Conservation (phyloP, 345 rosid species). For the Lumnitzera littorea region DNA sequence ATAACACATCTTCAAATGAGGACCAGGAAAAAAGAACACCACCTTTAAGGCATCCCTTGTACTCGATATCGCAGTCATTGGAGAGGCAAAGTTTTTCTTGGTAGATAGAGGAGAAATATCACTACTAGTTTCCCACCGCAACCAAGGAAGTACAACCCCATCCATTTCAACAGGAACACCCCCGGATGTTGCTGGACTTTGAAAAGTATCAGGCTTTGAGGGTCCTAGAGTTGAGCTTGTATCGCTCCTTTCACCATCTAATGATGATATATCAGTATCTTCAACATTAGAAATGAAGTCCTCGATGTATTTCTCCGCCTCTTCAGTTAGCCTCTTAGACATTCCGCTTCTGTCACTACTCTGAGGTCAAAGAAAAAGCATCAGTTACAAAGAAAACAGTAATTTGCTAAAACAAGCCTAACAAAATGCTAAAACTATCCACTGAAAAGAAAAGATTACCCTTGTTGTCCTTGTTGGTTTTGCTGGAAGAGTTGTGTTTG, state of each 20-base stretch:
- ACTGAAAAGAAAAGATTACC: conserved; percentile 26
- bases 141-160: conserved; percentile 86
- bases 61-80: conserved; percentile 21
- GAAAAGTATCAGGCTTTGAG: conserved; percentile 31
- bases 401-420: conserved; percentile 4
- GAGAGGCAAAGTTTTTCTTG: conserved; percentile 24
- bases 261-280: conserved; percentile 88
- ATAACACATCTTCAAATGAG: too few species aligned
- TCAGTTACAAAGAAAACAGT: background rate
- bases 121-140: conserved; percentile 86
- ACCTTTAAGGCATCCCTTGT: conserved; percentile 19
- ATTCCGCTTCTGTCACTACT: conserved; percentile 69
- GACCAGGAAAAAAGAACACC: background rate
- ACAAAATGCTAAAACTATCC: conserved; percentile 1
- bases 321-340: conserved; percentile 71
- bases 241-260: conserved; percentile 92
- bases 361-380: conserved; percentile 28
- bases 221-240: conserved; percentile 65
- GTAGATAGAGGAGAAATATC: conserved; percentile 38
- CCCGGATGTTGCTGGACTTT: conserved; percentile 26
- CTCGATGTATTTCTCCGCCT: conserved; percentile 82
- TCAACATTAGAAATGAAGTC: conserved; percentile 86
- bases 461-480: conserved; percentile 37
- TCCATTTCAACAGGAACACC: conserved; percentile 64
- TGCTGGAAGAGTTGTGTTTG: conserved; percentile 28